Percentiles rank a stretch among this genome's conserved stretches.
phyloP scores from a whole-genome alignment of 2,329 filamentous ascomycete species.

The Trichoderma aggressivum region DNA sequence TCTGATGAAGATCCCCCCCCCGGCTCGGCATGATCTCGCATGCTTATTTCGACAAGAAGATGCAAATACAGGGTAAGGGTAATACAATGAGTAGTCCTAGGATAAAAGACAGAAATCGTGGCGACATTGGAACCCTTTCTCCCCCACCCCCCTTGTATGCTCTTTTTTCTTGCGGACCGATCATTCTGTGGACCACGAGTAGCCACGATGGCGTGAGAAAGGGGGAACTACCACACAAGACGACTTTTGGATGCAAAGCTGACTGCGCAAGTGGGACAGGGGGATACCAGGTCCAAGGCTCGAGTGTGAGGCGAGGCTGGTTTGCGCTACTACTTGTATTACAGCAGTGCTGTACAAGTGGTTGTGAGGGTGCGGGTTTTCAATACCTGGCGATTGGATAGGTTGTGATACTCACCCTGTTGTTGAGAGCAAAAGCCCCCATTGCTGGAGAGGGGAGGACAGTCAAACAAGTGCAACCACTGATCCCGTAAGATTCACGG shows the following conservation, averaged over 20 bases:
- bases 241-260: background rate
- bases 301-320: background rate
- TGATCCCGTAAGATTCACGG: background rate
- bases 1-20: background rate
- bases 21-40: background rate
- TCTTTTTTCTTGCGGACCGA: background rate
- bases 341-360: background rate
- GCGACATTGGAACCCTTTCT: background rate
- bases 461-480: background rate
- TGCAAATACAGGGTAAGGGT: background rate
- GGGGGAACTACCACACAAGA: background rate
- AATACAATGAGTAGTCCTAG: background rate
- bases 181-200: background rate
- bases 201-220: background rate
- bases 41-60: background rate
- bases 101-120: background rate
- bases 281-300: background rate
- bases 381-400: background rate
- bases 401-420: background rate
- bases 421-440: background rate
- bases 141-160: background rate
- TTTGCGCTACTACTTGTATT: background rate
- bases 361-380: background rate
- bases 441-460: background rate
- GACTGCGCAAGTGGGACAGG: background rate